Evolutionary conservation across 106 monocot genomes (phyloP), one percentile per base, ranked within the genome.

Genomic region (Gastrodia elata): DNA sequence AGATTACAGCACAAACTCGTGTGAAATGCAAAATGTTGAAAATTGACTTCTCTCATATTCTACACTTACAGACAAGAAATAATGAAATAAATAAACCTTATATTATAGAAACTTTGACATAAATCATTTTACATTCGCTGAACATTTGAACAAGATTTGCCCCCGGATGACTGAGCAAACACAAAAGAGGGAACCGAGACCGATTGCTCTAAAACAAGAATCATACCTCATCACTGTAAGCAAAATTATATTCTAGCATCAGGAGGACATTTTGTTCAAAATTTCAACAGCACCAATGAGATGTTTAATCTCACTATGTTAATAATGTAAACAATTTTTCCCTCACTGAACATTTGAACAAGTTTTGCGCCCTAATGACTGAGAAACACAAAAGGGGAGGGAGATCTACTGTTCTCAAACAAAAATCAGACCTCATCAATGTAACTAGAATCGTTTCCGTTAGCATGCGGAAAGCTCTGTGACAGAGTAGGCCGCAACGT

Each of bases 171-270:
- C 22, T 6, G n/a, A 52, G 22, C 18, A 44, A n/a, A n/a, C n/a
- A 52, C 22, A 5, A 26, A 61, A 61, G 32, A 61, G 67, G 6
- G 37, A n/a, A 37, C 18, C 35, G 37, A 67, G 8, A 70, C 24
- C 3, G 3, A 41, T 43, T 20, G 38, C 6, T 27, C 71, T 10
- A 4, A 71, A 71, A 61, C 55, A 41, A 13, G 4, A 42, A 10
- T 5, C 48, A 43, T 75, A 87, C 93, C 89, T 90, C 89, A 35
- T 87, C 87, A 2, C 24, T 49, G 40, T 71, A 40, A 4, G 44
- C 83, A 20, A 72, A 56, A 84, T 75, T 73, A 36, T 72, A 22
- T 48, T 86, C 89, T 89, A 56, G 80, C 71, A 18, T 55, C 5
- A 22, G 82, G 82, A 73, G n/a, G n/a, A n/a, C n/a, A n/a, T n/a